Evolutionary conservation across 495 filamentous ascomycete genomes (phyloP).

Genomic region (Tirmania nivea): DNA sequence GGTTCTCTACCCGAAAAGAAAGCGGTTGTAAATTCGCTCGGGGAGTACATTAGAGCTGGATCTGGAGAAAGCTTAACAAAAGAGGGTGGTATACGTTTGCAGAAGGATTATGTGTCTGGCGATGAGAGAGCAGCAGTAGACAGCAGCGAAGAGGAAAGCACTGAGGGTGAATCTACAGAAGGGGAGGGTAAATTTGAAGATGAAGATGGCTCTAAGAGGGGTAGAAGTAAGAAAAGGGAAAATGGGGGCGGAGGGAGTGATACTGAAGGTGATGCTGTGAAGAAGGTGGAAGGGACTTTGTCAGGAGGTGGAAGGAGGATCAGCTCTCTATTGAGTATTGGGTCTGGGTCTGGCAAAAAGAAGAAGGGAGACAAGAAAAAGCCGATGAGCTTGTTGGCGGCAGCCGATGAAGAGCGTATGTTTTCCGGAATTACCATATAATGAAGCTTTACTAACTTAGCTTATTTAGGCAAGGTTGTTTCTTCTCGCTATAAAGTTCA

Average conservation of each 20-base stretch:
- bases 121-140: constrained; percentile 29
- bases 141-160: constrained; percentile 22
- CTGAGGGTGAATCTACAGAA: constrained; percentile 27
- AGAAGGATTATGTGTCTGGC: constrained; percentile 46
- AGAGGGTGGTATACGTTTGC: constrained; percentile 33
- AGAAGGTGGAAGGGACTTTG: constrained; percentile 17
- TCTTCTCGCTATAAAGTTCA: constrained; percentile 27
- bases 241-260: constrained; percentile 29
- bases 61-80: constrained; percentile 20
- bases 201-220: background rate
- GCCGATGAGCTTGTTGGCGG: constrained; percentile 38
- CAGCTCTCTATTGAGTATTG: constrained; percentile 1
- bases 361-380: constrained; percentile 19
- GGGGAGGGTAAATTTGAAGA: constrained; percentile 28
- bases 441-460: constrained; percentile 1
- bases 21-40: constrained; percentile 14
- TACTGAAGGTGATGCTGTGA: constrained; percentile 25
- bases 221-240: constrained; percentile 13
- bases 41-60: constrained; percentile 12
- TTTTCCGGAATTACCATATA: constrained; percentile 9
- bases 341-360: constrained; percentile 26
- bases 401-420: constrained; percentile 61
- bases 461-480: constrained; percentile 17
- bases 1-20: constrained; percentile 17
- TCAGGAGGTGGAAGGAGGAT: constrained; percentile 1